Conservation (phyloP, 2,329 filamentous ascomycete species). For the Fusarium domesticum region DNA sequence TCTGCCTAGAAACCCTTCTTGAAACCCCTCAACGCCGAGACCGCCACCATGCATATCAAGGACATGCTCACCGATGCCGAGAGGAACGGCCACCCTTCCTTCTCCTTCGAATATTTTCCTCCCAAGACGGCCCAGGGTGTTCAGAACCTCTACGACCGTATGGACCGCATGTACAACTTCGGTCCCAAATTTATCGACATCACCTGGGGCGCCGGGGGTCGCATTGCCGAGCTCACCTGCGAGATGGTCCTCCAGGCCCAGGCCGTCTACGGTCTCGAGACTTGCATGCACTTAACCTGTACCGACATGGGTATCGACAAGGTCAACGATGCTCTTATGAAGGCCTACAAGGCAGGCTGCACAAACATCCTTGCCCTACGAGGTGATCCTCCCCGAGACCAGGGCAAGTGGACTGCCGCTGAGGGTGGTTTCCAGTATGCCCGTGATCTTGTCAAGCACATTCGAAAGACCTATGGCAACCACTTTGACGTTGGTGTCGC, state of each 20-base stretch:
- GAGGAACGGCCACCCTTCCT: slow-evolving; percentile 75
- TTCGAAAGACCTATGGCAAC: slow-evolving; percentile 65
- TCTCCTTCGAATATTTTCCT: slow-evolving; percentile 99
- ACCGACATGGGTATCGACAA: slow-evolving; percentile 95
- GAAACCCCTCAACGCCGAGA: background rate
- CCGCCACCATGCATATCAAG: slow-evolving; percentile 82
- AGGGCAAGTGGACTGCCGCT: slow-evolving; percentile 88
- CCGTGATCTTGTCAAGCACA: slow-evolving; percentile 83
- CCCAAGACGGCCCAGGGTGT: slow-evolving; percentile 97
- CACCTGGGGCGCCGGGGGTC: slow-evolving; percentile 95
- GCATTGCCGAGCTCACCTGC: slow-evolving; percentile 85
- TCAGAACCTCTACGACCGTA: slow-evolving; percentile 98
- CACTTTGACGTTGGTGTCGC: slow-evolving; percentile 97
- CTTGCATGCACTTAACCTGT: slow-evolving; percentile 98
- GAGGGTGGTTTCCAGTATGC: slow-evolving; percentile 90
- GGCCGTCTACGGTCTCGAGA: slow-evolving; percentile 92
- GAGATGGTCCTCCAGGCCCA: slow-evolving; percentile 98
- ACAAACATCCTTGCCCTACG: slow-evolving; percentile 94
- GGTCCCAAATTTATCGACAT: slow-evolving; percentile 97
- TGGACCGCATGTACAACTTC: slow-evolving; percentile 97
- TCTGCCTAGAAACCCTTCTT: background rate
- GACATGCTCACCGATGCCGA: slow-evolving; percentile 84
- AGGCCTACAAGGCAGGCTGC: slow-evolving; percentile 91
- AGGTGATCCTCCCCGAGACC: slow-evolving; percentile 88
- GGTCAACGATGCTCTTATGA: slow-evolving; percentile 82